Conservation (phyloP, 2,329 filamentous ascomycete species). For the Saccharata proteae region DNA sequence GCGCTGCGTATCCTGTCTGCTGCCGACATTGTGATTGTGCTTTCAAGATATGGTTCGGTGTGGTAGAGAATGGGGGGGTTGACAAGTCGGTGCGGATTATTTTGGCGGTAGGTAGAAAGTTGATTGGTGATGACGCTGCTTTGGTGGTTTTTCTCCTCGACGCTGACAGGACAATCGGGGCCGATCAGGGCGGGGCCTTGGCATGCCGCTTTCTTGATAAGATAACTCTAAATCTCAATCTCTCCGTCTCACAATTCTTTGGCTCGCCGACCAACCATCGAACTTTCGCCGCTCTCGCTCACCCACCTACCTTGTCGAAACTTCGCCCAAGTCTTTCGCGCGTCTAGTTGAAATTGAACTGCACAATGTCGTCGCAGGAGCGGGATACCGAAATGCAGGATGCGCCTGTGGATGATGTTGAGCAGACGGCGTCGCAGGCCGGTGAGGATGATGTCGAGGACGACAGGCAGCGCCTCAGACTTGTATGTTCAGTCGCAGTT, state of each 20-base stretch:
- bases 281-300: no score
- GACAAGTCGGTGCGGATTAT: no score
- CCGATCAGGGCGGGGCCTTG: not conserved
- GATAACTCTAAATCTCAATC: conserved; percentile 12
- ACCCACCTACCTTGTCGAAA: no score
- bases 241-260: conserved; percentile 9
- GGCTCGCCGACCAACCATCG: no score
- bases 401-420: conserved; percentile 16
- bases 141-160: not conserved
- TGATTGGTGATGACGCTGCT: not conserved
- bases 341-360: no score
- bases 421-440: conserved; percentile 37
- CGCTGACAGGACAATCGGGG: not conserved
- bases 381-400: conserved; percentile 21
- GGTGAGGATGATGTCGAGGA: conserved; percentile 37
- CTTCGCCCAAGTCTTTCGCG: no score
- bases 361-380: conserved; percentile 6
- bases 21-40: conserved; percentile 8
- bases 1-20: conserved; percentile 48
- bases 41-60: conserved; percentile 13
- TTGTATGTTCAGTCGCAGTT: conserved; percentile 24
- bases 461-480: conserved; percentile 33
- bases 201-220: no score
- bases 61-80: not conserved
- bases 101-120: not conserved